Evolutionary conservation across 257 asterid genomes (phyloP).

Genomic region (Solanum corneliomulleri): DNA sequence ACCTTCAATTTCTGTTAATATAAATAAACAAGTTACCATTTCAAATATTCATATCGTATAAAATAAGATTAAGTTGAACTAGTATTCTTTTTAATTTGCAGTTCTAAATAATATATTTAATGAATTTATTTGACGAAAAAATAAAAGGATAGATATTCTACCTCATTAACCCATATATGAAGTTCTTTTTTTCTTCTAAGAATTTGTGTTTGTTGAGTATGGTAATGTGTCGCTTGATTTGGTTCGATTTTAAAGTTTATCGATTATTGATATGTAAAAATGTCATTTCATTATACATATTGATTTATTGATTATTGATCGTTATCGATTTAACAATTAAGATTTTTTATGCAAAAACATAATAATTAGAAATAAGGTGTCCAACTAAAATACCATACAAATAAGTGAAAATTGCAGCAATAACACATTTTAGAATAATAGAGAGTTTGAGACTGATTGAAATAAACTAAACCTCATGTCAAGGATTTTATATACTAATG

Average conservation of each 20-base stretch:
- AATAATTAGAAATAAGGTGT: neutral
- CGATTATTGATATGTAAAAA: too few relatives aligned
- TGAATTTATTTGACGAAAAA: neutral
- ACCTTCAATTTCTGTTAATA: fast-evolving
- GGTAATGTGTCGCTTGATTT: neutral
- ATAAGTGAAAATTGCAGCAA: neutral
- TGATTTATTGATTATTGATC: neutral
- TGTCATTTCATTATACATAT: too few relatives aligned
- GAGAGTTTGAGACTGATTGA: neutral
- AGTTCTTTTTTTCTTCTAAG: neutral
- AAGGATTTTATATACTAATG: neutral
- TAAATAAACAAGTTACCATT: neutral
- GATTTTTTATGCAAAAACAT: too few relatives aligned
- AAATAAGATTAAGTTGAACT: neutral
- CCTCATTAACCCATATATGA: neutral
- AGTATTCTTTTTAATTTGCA: neutral
- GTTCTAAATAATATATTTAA: neutral
- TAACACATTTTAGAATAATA: neutral
- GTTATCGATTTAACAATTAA: too few relatives aligned
- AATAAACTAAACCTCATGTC: neutral
- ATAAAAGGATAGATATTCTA: neutral
- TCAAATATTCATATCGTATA: neutral
- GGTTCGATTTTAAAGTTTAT: neutral
- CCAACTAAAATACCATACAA: too few relatives aligned
- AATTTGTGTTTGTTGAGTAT: neutral